Conservation (phyloP, 2,329 filamentous ascomycete species). For the Xylariomycetidae sp. region DNA sequence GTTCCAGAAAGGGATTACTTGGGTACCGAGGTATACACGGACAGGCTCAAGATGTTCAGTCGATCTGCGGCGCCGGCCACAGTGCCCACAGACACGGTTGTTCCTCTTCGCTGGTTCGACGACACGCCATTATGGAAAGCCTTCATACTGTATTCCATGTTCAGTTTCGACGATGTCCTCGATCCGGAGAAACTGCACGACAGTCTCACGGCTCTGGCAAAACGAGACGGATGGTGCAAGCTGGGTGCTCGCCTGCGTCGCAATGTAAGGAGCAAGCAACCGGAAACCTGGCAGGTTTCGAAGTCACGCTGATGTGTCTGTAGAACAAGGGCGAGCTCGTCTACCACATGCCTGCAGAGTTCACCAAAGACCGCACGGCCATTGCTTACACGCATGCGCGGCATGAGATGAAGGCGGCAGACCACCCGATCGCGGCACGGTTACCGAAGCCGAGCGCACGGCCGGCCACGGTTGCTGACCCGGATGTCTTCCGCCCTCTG, state of each 20-base stretch:
- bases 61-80: too few relatives aligned
- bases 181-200: constrained; percentile 14
- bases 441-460: constrained; percentile 20
- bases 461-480: constrained; percentile 21
- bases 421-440: constrained; percentile 29
- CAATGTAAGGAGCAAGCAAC: constrained; percentile 1
- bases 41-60: too few relatives aligned
- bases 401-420: constrained; percentile 23
- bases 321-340: constrained; percentile 28
- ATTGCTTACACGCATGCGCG: constrained; percentile 28
- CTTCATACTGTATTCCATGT: constrained; percentile 18
- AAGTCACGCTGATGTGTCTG: not conserved
- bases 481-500: constrained; percentile 19
- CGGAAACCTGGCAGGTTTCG: not conserved
- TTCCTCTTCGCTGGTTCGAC: constrained; percentile 22
- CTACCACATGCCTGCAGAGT: constrained; percentile 34
- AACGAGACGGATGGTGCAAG: constrained; percentile 19
- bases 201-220: constrained; percentile 10
- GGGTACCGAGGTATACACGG: too few relatives aligned
- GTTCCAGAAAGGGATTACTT: too few relatives aligned
- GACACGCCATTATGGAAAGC: constrained; percentile 17
- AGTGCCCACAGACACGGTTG: constrained; percentile 15
- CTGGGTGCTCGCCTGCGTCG: constrained; percentile 9
- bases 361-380: constrained; percentile 27
- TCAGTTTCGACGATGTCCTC: constrained; percentile 23